Conservation (phyloP, 2,329 filamentous ascomycete species). For the Sporothrix pallida region DNA sequence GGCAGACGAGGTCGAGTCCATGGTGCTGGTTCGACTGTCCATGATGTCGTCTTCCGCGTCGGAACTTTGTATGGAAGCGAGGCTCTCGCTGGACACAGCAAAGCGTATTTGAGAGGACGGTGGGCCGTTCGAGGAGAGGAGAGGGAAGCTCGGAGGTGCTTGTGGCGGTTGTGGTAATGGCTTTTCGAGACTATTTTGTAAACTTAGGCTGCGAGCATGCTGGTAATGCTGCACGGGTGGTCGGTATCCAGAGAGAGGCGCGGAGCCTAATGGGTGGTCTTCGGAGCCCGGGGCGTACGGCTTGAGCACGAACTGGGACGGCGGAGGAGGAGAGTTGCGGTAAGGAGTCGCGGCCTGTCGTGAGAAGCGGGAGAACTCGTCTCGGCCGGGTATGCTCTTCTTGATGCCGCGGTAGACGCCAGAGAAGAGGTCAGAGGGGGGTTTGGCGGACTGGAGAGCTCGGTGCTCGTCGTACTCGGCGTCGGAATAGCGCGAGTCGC, state of each 20-base stretch:
- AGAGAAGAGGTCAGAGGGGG: slow-evolving; percentile 56
- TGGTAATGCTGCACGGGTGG: slow-evolving; percentile 43
- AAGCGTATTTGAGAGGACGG: slow-evolving; percentile 37
- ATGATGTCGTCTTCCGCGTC: slow-evolving; percentile 44
- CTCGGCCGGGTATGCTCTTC: slow-evolving; percentile 53
- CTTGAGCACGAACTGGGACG: slow-evolving; percentile 46
- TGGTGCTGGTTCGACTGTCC: slow-evolving; percentile 37
- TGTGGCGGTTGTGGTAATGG: slow-evolving; percentile 60
- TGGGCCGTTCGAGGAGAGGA: slow-evolving; percentile 47
- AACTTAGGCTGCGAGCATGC: slow-evolving; percentile 61
- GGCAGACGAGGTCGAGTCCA: slow-evolving; percentile 54
- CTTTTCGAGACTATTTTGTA: slow-evolving; percentile 64
- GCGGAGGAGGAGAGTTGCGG: slow-evolving; percentile 24
- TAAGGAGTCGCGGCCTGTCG: slow-evolving; percentile 51
- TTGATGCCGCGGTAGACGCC: slow-evolving; percentile 60
- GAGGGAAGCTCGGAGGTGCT: slow-evolving; percentile 37
- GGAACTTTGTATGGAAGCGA: slow-evolving; percentile 44
- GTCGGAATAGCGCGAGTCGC: slow-evolving; percentile 52
- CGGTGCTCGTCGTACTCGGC: slow-evolving; percentile 52
- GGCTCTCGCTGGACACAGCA: slow-evolving; percentile 39
- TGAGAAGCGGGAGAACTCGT: slow-evolving; percentile 52
- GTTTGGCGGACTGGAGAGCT: slow-evolving; percentile 45
- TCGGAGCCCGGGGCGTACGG: slow-evolving; percentile 37
- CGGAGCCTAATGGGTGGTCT: slow-evolving; percentile 42
- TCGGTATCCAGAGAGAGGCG: slow-evolving; percentile 39